phyloP scores from a whole-genome alignment of 306 rosid genomes.

The Prunus kanzakura region DNA sequence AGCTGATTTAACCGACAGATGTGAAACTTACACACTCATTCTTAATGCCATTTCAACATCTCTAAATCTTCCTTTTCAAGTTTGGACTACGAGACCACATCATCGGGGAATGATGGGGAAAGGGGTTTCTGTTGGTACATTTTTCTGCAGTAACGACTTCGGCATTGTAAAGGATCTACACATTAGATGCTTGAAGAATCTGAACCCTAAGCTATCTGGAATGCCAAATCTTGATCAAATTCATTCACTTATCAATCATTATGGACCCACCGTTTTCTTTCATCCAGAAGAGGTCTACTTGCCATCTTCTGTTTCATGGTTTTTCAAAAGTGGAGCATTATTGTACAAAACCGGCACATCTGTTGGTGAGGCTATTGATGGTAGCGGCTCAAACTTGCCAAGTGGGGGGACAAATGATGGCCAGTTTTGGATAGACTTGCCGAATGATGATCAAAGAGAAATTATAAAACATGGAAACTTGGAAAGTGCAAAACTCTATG shows the following conservation, averaged over 20 bases:
- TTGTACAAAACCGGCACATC: conserved; percentile 44
- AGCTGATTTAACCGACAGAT: conserved; percentile 61
- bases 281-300: conserved; percentile 79
- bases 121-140: conserved; percentile 73
- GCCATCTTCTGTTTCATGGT: conserved; percentile 95
- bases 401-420: conserved; percentile 62
- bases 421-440: conserved; percentile 83
- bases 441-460: conserved; percentile 50
- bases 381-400: conserved; percentile 70
- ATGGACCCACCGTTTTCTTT: conserved; percentile 83
- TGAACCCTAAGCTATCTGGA: conserved; percentile 40
- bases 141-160: conserved; percentile 51
- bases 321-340: conserved; percentile 63
- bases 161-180: conserved; percentile 48
- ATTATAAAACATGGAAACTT: conserved; percentile 56
- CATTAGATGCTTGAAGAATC: conserved; percentile 77
- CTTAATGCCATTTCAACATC: conserved; percentile 30
- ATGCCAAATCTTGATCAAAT: conserved; percentile 78
- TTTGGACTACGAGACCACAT: conserved; percentile 60
- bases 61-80: conserved; percentile 43
- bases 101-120: conserved; percentile 62
- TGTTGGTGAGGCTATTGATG: conserved; percentile 57
- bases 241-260: conserved; percentile 73
- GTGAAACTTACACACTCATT: conserved; percentile 53
- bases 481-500: conserved; percentile 66